Conservation (phyloP, 495 filamentous ascomycete genomes). For the Annulohypoxylon maeteangense region DNA sequence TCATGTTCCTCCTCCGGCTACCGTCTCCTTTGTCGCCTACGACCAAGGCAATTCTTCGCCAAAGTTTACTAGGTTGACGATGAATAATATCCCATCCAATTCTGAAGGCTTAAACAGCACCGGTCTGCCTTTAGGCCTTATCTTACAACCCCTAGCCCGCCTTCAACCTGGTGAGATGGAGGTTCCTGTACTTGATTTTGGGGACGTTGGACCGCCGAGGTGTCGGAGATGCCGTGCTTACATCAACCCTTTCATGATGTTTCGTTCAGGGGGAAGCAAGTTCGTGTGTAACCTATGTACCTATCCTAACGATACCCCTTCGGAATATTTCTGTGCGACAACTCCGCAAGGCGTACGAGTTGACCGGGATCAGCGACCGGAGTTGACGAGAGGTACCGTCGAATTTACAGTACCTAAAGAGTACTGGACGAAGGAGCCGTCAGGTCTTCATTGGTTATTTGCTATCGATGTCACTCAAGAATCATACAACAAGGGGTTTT, state of each 20-base stretch:
- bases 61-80: conserved; percentile 87
- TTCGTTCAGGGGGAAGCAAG: conserved; percentile 91
- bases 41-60: conserved; percentile 98
- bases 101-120: conserved; percentile 82
- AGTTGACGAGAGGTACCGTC: conserved; percentile 89
- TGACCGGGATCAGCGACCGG: conserved; percentile 88
- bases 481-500: conserved; percentile 84
- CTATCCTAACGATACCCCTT: conserved; percentile 92
- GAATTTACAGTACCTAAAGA: conserved; percentile 98
- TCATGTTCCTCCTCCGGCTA: conserved; percentile 87
- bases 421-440: conserved; percentile 96
- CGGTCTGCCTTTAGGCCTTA: conserved; percentile 83
- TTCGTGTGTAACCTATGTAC: conserved; percentile 99
- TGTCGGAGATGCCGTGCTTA: conserved; percentile 95
- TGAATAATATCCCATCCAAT: conserved; percentile 90
- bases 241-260: conserved; percentile 99
- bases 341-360: conserved; percentile 88
- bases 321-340: conserved; percentile 92
- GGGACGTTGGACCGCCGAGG: conserved; percentile 87
- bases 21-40: conserved; percentile 88
- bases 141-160: conserved; percentile 88
- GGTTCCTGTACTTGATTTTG: conserved; percentile 95
- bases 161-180: conserved; percentile 85
- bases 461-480: conserved; percentile 93
- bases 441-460: conserved; percentile 88